These are phyloP conservation scores for Jatropha multifida DNA, from an alignment of 441 rosid species.

Conservation along the genomic window DNA sequence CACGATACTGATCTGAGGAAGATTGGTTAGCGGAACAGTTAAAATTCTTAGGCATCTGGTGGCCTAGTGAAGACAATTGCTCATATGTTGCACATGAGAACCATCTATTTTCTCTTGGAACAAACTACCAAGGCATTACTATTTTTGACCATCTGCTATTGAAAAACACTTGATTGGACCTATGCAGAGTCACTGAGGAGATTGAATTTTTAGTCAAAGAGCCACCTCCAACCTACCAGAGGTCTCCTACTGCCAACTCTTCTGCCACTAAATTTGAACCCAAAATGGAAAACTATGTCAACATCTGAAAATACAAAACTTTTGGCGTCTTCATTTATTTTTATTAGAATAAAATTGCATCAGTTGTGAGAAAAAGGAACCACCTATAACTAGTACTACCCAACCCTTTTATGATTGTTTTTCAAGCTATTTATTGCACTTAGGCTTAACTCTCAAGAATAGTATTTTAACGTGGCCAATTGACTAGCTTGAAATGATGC, in stretches of 20 bases:
- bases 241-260: background rate
- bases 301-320: background rate
- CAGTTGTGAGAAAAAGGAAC: background rate
- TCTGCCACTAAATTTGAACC: background rate
- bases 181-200: background rate
- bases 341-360: background rate
- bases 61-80: conserved; percentile 1
- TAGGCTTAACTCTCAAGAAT: background rate
- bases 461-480: background rate
- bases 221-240: background rate
- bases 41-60: background rate
- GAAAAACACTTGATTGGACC: background rate
- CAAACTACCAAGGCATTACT: background rate
- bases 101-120: background rate
- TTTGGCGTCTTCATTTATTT: background rate
- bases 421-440: background rate
- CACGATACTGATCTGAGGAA: background rate
- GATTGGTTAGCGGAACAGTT: background rate
- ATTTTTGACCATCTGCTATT: background rate
- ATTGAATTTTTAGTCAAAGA: background rate
- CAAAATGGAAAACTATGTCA: background rate
- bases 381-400: background rate
- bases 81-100: background rate
- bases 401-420: background rate
- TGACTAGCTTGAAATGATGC: background rate